phyloP scores from a whole-genome alignment of 805 yeast species.

The Wickerhamiella galacta region DNA sequence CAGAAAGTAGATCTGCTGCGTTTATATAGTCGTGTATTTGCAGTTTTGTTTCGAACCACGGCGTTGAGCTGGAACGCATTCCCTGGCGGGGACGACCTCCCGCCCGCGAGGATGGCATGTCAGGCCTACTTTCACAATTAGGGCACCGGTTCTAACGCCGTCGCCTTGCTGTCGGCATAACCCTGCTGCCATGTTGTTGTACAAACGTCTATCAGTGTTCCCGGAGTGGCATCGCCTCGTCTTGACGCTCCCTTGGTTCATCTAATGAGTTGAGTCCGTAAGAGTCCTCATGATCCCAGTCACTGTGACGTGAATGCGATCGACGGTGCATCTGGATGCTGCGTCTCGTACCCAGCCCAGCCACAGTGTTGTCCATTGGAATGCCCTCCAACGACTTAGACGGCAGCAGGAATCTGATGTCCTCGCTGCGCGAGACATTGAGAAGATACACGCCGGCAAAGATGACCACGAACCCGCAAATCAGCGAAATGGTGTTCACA shows the following conservation, averaged over 20 bases:
- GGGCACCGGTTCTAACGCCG: too few species aligned
- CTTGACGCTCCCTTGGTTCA: constrained; percentile 11
- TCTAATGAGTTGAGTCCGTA: constrained; percentile 22
- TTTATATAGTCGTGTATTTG: too few species aligned
- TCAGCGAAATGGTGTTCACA: constrained; percentile 61
- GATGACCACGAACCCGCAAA: constrained; percentile 73
- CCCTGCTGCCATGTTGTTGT: too few species aligned
- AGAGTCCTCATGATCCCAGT: constrained; percentile 19
- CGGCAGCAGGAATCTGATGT: constrained; percentile 19
- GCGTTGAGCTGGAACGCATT: too few species aligned
- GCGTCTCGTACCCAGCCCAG: constrained; percentile 60
- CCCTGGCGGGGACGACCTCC: too few species aligned
- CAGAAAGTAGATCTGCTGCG: too few species aligned
- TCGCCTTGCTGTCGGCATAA: too few species aligned
- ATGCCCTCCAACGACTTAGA: constrained; percentile 49
- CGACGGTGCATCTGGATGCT: constrained; percentile 48
- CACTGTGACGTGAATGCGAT: constrained; percentile 12
- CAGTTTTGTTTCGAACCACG: too few species aligned
- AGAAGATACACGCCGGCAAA: constrained; percentile 75
- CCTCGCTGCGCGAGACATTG: constrained; percentile 48
- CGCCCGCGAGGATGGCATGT: too few species aligned
- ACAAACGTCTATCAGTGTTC: too few species aligned
- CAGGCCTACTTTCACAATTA: too few species aligned
- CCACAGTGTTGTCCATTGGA: constrained; percentile 73
- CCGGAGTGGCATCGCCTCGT: neutral